Percentiles rank a stretch among this genome's conserved stretches.
These are phyloP conservation scores for Cryomyces minteri DNA, from an alignment of 495 filamentous ascomycete genomes.

Conservation along the genomic window DNA sequence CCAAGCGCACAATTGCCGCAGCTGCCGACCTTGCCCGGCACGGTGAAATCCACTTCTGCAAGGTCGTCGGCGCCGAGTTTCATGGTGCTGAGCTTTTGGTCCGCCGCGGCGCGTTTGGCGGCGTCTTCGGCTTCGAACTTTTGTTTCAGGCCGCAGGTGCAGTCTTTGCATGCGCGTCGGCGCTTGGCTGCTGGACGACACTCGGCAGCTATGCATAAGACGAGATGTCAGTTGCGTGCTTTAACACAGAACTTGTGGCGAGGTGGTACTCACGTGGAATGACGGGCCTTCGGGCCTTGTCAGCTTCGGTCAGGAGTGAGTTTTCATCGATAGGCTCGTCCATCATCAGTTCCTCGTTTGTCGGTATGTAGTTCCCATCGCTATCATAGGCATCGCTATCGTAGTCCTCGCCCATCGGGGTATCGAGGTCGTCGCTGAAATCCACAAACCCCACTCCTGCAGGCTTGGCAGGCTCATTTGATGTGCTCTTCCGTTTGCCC, in stretches of 20 bases:
- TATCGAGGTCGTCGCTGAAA: slow-evolving; percentile 46
- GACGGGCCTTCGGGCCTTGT: slow-evolving; percentile 45
- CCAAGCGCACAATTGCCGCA: slow-evolving; percentile 88
- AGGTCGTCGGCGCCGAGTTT: slow-evolving; percentile 70
- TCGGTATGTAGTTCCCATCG: slow-evolving; percentile 9
- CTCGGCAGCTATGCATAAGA: slow-evolving; percentile 51
- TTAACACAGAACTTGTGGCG: slow-evolving; percentile 2
- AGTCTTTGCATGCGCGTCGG: slow-evolving; percentile 91
- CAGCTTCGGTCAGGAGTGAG: slow-evolving; percentile 63
- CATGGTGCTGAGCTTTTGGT: slow-evolving; percentile 38
- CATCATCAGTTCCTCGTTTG: not conserved
- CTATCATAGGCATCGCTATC: slow-evolving; percentile 26
- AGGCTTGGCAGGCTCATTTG: slow-evolving; percentile 18
- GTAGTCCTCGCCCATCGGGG: slow-evolving; percentile 33
- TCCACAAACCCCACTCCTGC: slow-evolving; percentile 56
- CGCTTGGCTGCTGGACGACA: slow-evolving; percentile 71
- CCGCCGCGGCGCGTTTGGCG: slow-evolving; percentile 42
- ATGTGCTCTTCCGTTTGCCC: slow-evolving; percentile 27
- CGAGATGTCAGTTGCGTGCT: too few relatives aligned
- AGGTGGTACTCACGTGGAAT: slow-evolving; percentile 45
- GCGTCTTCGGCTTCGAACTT: slow-evolving; percentile 65
- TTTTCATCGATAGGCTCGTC: slow-evolving; percentile 59
- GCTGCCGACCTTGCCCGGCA: slow-evolving; percentile 82
- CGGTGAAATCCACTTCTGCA: slow-evolving; percentile 83
- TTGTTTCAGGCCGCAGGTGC: slow-evolving; percentile 77